Conservation (phyloP, 2,329 filamentous ascomycete genomes). For the Chaetomium strumarium region DNA sequence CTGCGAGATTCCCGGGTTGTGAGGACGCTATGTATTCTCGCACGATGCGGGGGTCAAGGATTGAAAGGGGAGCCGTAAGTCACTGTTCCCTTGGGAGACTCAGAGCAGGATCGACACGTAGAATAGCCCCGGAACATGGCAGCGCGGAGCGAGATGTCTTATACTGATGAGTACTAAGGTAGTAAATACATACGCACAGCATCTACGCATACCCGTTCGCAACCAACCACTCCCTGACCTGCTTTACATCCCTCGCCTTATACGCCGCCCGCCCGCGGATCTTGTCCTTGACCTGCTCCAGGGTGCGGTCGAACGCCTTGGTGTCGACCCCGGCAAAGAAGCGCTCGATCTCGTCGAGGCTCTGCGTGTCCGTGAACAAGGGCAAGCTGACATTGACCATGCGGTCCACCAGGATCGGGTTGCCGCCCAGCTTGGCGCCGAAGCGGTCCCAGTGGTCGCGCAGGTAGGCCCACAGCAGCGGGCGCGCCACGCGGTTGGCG, state of each 20-base stretch:
- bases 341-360: constrained; percentile 66
- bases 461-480: constrained; percentile 76
- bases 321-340: constrained; percentile 90
- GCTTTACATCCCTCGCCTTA: constrained; percentile 65
- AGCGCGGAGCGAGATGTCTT: too few relatives aligned
- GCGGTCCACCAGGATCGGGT: constrained; percentile 83
- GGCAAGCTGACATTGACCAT: constrained; percentile 74
- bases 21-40: too few relatives aligned
- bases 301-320: constrained; percentile 74
- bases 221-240: constrained; percentile 72
- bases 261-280: constrained; percentile 80
- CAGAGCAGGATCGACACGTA: too few relatives aligned
- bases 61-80: too few relatives aligned
- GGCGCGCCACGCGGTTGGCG: constrained; percentile 66
- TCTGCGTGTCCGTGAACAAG: constrained; percentile 67
- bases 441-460: constrained; percentile 76
- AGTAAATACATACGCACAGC: too few relatives aligned
- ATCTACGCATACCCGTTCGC: constrained; percentile 22
- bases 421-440: constrained; percentile 62
- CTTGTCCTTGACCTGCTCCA: constrained; percentile 80
- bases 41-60: too few relatives aligned
- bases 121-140: too few relatives aligned
- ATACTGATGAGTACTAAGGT: too few relatives aligned
- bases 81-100: too few relatives aligned
- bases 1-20: too few relatives aligned